Evolutionary conservation across 495 filamentous ascomycete species (phyloP).

Genomic region (Penicilliopsis zonata): DNA sequence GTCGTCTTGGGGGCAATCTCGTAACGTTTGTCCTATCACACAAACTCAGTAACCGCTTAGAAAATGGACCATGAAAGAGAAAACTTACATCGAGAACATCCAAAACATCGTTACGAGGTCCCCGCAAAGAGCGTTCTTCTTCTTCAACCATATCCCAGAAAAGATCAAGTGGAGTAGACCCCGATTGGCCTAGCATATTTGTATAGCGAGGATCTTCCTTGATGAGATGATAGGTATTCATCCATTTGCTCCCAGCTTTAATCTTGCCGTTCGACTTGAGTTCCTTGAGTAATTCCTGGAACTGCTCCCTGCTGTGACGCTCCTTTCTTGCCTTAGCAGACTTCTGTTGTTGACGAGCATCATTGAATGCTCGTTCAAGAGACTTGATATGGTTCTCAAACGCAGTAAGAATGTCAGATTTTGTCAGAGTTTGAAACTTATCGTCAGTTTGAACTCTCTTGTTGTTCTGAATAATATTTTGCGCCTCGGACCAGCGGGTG

Average conservation of each 20-base stretch:
- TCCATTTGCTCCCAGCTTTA: constrained; percentile 87
- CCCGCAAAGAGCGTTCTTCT: constrained; percentile 73
- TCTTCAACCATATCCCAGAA: constrained; percentile 97
- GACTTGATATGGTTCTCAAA: constrained; percentile 94
- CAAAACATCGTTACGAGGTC: constrained; percentile 70
- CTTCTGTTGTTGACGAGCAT: constrained; percentile 78
- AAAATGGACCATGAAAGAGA: background rate
- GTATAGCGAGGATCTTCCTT: constrained; percentile 73
- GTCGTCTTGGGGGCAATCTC: constrained; percentile 79
- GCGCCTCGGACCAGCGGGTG: constrained; percentile 88
- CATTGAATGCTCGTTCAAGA: constrained; percentile 81
- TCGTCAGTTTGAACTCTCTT: constrained; percentile 71
- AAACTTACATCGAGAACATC: constrained; percentile 79
- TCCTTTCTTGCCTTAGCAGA: constrained; percentile 66
- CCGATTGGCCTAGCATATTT: constrained; percentile 73
- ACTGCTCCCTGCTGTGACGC: constrained; percentile 74
- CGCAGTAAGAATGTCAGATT: constrained; percentile 80
- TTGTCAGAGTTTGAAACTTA: constrained; percentile 79
- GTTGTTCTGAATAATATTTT: constrained; percentile 66
- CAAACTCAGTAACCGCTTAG: constrained; percentile 1
- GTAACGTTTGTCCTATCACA: constrained; percentile 67
- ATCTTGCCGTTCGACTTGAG: constrained; percentile 68
- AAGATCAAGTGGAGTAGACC: constrained; percentile 84
- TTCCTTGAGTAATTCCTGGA: constrained; percentile 59
- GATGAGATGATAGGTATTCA: constrained; percentile 63